Percentiles rank a stretch among this genome's conserved stretches.
phyloP scores from a whole-genome alignment of 31 red algal species.

The Odonthalia washingtoniensis region DNA sequence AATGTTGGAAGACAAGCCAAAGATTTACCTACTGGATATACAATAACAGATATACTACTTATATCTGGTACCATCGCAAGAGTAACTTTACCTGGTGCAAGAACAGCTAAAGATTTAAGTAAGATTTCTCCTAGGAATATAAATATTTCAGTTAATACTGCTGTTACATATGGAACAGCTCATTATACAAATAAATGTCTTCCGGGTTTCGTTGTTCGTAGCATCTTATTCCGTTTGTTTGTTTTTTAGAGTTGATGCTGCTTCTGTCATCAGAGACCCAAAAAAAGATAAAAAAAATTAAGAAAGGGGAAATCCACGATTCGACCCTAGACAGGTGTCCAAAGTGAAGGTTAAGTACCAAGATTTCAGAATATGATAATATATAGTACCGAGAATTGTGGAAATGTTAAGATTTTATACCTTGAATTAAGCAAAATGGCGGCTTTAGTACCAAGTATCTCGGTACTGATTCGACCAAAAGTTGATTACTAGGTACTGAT shows the following conservation, averaged over 20 bases:
- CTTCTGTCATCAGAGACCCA: no score
- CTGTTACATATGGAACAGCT: conserved; percentile 88
- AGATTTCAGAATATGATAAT: no score
- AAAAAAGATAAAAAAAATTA: conserved; percentile 86
- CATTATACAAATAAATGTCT: conserved; percentile 84
- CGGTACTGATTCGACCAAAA: no score
- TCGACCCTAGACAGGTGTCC: conserved; percentile 92
- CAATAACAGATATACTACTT: conserved; percentile 81
- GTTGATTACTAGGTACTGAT: no score
- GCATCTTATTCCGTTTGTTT: no score
- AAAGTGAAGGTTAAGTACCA: no score
- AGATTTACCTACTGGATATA: conserved; percentile 94
- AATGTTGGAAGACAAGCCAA: conserved; percentile 72
- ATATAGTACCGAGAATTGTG: no score
- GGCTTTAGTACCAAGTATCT: no score
- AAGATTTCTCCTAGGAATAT: conserved; percentile 99
- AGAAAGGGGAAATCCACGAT: conserved; percentile 80
- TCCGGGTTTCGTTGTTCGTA: no score
- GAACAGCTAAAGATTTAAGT: conserved; percentile 95
- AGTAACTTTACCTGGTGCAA: conserved; percentile 87
- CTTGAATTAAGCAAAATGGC: no score
- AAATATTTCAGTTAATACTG: conserved; percentile 89
- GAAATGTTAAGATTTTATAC: no score
- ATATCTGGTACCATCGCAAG: conserved; percentile 85
- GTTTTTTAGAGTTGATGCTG: no score